Evolutionary conservation across 257 asterid genomes (phyloP), one percentile per base, ranked within the genome.

Genomic region (Primulina huaijiensis): DNA sequence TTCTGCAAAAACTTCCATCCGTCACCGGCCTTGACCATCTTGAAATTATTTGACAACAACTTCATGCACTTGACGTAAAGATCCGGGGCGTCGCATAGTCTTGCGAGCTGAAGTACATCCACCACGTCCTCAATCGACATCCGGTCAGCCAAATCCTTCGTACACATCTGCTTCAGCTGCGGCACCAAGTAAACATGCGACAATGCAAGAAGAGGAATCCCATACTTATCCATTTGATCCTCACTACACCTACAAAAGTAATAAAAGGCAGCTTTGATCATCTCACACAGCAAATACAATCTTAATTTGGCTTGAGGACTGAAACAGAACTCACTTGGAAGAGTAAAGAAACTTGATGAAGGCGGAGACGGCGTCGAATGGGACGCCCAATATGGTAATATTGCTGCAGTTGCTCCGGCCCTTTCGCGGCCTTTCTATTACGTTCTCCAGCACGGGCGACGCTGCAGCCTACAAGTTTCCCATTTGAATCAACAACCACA

Each of bases 81-180:
- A 86, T 88, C 88, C 4, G 98, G 97, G 9, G 96, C 98, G 35
- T 90, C 89, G 76, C 97, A 92, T 60, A 90, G 60, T 52, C 95
- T 78, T 1, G 98, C 94, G 6, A 92, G 92, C 87, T 92, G 97
- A 65, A 92, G 88, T 60, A 90, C 62, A 20, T 92, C 98, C 67
- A 92, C 93, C 11, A 83, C 92, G 40, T 88, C 86, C 7, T 84
- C 90, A 10, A 69, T 55, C 2, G 68, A 85, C 81, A 92, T 64
- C 38, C 68, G 57, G 6, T 84, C 64, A 0, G 79, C 82, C 70
- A 92, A 77, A 0, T 87, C 92, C 67, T 72, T 88, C 2, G 84
- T 70, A 70, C 96, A 88, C 71, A 76, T 87, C 82, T 75, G 90
- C 85, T 92, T 92, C 75, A 92, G 95, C 73, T 80, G 95, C 33